Base-by-base conservation (phyloP, 305 asterid genomes). In the Nicotiana rustica region DNA sequence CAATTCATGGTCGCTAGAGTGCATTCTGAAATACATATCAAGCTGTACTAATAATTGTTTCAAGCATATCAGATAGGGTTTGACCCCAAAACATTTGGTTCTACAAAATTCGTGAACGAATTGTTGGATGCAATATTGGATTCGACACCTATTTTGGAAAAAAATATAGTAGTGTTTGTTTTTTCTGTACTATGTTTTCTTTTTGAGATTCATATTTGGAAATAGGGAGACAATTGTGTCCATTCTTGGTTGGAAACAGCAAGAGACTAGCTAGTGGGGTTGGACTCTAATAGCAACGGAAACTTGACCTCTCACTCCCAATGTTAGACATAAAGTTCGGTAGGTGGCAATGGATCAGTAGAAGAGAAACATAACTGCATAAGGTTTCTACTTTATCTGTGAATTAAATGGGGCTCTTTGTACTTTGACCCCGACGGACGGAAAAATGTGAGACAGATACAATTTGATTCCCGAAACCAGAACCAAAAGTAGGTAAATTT, bases 1-100 rank as follows among this genome's bases (percentile, higher is more conserved):
- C 15, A 38, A 29, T 77, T 25, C 49, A 83, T 44, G 82, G 82
- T 83, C 85, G 85, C 61, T 83, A 38, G 44, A 38, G 9, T 38
- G 44, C 0, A 38, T 38, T 38, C 47, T 6, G 47, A 38, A 38
- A 38, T 38, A 38, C 47, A 38, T 38, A 38, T 38, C 10, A 38
- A 38, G 6, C 47, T 38, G 47, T 38, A 38, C 47, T 38, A 6
- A 38, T 38, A 6, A 38, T 38, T 38, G 47, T 38, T 38, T 38
- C 47, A 38, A 1, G 47, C 47, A 38, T 38, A 38, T 38, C 2
- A 38, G 47, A 6, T 38, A 38, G 2, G 47, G 47, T 38, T 38
- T 38, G 10, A 38, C 47, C 10, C 10, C 47, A 9, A 38, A 38
- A 38, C 47, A 38, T 38, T 38, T 38, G 47, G 47, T 38, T 38